Evolutionary conservation across 345 rosid genomes (phyloP).

Genomic region (Arabidopsis thaliana): TAIR10.1 NC_003070.9:22074001-22074500

Average conservation of each 20-base stretch:
- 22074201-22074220: conserved; percentile 81
- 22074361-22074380: conserved; percentile 39
- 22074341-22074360: conserved; percentile 25
- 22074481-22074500: conserved; percentile 67
- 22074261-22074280: conserved; percentile 83
- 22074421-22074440: conserved; percentile 84
- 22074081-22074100: conserved; percentile 66
- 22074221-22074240: conserved; percentile 81
- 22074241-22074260: conserved; percentile 95
- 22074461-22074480: conserved; percentile 78
- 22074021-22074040: conserved; percentile 73
- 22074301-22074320: conserved; percentile 71
- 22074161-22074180: conserved; percentile 69
- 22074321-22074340: conserved; percentile 78
- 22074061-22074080: conserved; percentile 50
- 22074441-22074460: conserved; percentile 78
- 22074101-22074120: conserved; percentile 50
- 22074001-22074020: conserved; percentile 47
- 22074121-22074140: conserved; percentile 68
- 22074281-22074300: conserved; percentile 84
- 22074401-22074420: conserved; percentile 93
- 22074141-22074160: conserved; percentile 75
- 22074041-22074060: conserved; percentile 74
- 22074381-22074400: conserved; percentile 89
- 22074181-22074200: conserved; percentile 26